Evolutionary conservation across 192 early-diverging fungal species (phyloP).

Genomic region (Backusella westeae): DNA sequence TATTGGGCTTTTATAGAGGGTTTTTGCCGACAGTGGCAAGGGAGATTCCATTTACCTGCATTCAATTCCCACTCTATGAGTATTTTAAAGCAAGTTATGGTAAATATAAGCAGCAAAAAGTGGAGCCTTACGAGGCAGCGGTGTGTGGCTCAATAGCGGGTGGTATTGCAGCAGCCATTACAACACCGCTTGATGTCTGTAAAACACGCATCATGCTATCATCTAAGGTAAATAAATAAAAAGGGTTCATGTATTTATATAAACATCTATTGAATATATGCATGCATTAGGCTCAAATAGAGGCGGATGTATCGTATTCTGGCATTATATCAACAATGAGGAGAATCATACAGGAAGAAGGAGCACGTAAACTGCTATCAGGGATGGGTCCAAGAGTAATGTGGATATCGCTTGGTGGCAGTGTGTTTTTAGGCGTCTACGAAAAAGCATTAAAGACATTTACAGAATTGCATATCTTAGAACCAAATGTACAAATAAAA

Average conservation of each 20-base stretch:
- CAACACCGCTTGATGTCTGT: slow-evolving; percentile 93
- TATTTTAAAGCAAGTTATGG: slow-evolving; percentile 68
- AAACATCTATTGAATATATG: background rate
- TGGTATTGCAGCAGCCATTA: slow-evolving; percentile 82
- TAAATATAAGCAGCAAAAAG: slow-evolving; percentile 36
- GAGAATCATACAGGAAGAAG: slow-evolving; percentile 77
- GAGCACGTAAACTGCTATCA: slow-evolving; percentile 67
- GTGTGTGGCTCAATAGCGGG: slow-evolving; percentile 86
- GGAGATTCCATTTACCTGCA: slow-evolving; percentile 95
- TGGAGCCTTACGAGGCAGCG: slow-evolving; percentile 78
- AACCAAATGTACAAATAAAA: background rate
- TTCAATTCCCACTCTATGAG: slow-evolving; percentile 96
- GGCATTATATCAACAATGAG: slow-evolving; percentile 68
- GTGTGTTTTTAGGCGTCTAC: slow-evolving; percentile 93
- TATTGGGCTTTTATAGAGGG: slow-evolving; percentile 89
- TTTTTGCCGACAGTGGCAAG: slow-evolving; percentile 88
- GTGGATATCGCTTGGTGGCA: slow-evolving; percentile 94
- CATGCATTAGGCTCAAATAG: slow-evolving; percentile 25
- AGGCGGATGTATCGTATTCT: slow-evolving; percentile 46
- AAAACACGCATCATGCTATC: slow-evolving; percentile 96
- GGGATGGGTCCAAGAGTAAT: slow-evolving; percentile 89
- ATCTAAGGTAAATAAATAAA: slow-evolving; percentile 43
- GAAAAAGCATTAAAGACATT: slow-evolving; percentile 60
- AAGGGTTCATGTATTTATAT: too few species aligned
- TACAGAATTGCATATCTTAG: slow-evolving; percentile 19